Conservation (phyloP, 2,329 filamentous ascomycete genomes). For the Camillea tinctor region DNA sequence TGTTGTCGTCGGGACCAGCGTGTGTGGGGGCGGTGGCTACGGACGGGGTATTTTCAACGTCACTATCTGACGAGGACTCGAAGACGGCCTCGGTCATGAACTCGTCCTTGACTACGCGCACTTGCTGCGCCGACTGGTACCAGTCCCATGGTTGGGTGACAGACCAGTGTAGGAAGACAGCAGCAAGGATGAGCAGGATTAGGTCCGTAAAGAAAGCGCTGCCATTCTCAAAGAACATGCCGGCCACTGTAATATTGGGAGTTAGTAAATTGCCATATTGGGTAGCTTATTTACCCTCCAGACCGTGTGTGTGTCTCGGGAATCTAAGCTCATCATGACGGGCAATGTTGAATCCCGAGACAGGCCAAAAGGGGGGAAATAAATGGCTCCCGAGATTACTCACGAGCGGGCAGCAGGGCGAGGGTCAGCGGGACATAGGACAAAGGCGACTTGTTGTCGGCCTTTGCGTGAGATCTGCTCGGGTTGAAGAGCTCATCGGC, state of each 20-base stretch:
- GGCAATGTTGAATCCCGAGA: too few species aligned
- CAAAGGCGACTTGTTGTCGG: constrained; percentile 64
- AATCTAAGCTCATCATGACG: too few species aligned
- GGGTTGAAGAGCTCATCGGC: constrained; percentile 69
- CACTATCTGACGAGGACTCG: constrained; percentile 41
- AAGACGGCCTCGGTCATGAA: constrained; percentile 39
- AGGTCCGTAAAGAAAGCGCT: constrained; percentile 81
- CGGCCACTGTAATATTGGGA: too few species aligned
- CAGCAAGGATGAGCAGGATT: constrained; percentile 74
- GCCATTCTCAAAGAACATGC: constrained; percentile 81
- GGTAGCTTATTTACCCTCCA: too few species aligned
- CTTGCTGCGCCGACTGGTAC: constrained; percentile 69
- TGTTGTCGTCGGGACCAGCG: constrained; percentile 42
- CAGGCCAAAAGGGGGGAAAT: too few species aligned
- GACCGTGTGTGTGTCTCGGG: too few species aligned
- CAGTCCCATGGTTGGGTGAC: constrained; percentile 86
- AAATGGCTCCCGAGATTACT: too few species aligned
- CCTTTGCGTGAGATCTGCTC: constrained; percentile 35
- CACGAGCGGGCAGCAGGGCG: constrained; percentile 78
- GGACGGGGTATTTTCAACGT: constrained; percentile 33
- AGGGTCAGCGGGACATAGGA: constrained; percentile 80
- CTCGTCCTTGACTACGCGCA: constrained; percentile 52
- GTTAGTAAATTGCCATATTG: too few species aligned
- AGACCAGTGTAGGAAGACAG: constrained; percentile 89
- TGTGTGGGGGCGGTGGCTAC: constrained; percentile 36